phyloP scores from a whole-genome alignment of 2,329 filamentous ascomycete genomes.

The Fusarium sulawesiense region DNA sequence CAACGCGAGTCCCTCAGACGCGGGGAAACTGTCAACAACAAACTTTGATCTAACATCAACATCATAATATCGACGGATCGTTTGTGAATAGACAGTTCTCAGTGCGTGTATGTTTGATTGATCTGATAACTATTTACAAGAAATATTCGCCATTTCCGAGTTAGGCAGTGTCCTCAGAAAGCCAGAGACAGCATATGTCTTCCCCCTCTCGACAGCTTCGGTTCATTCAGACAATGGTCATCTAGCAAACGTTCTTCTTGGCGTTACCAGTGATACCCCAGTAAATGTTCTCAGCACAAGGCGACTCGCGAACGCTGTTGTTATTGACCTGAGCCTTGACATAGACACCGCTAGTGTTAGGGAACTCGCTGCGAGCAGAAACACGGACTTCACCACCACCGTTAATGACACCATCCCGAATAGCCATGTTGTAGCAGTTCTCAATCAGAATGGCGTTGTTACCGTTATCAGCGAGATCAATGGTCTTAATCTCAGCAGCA shows the following conservation, averaged over 20 bases:
- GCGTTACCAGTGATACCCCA: conserved; percentile 62
- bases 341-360: conserved; percentile 63
- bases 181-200: background rate
- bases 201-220: background rate
- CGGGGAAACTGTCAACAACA: too few relatives aligned
- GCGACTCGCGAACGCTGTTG: conserved; percentile 63
- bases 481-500: conserved; percentile 59
- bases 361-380: conserved; percentile 64
- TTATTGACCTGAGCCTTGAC: conserved; percentile 62
- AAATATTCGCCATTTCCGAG: accelerated
- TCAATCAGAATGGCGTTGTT: conserved; percentile 69
- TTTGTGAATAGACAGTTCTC: background rate
- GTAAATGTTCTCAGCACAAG: conserved; percentile 64
- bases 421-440: conserved; percentile 68
- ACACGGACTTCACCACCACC: conserved; percentile 67
- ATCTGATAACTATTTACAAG: conserved; percentile 8
- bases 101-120: background rate
- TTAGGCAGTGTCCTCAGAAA: background rate
- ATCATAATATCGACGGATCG: background rate
- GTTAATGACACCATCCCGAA: conserved; percentile 62
- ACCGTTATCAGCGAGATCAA: conserved; percentile 64
- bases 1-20: too few relatives aligned
- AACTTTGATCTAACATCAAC: background rate
- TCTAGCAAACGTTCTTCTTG: conserved; percentile 53
- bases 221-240: background rate